Conservation (phyloP, 2,329 filamentous ascomycete genomes). For the Paraconiothyrium brasiliense region DNA sequence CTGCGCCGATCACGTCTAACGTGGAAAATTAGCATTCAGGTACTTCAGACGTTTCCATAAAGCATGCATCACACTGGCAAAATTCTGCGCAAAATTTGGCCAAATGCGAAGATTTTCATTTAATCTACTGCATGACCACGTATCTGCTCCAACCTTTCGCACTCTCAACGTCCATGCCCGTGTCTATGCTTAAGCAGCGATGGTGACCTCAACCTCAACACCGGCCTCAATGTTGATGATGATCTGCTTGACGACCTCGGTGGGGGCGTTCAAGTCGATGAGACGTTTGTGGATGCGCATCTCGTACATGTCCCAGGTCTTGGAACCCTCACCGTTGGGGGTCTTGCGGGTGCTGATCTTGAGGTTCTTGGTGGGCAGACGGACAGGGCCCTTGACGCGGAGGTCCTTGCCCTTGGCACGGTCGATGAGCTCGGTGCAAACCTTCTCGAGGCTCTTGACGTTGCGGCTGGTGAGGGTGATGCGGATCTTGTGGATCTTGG, state of each 20-base stretch:
- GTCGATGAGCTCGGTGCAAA: slow-evolving; percentile 97
- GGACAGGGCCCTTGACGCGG: slow-evolving; percentile 97
- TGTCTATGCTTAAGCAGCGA: slow-evolving; percentile 72
- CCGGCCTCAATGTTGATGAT: slow-evolving; percentile 96
- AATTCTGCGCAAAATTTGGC: slow-evolving; percentile 20
- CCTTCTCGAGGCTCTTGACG: slow-evolving; percentile 68
- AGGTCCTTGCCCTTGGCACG: slow-evolving; percentile 98
- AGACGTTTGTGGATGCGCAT: slow-evolving; percentile 99
- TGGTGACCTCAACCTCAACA: slow-evolving; percentile 93
- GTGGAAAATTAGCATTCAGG: background rate
- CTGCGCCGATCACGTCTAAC: background rate
- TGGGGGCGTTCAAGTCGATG: slow-evolving; percentile 97
- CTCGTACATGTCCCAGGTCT: slow-evolving; percentile 99
- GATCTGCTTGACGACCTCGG: slow-evolving; percentile 96
- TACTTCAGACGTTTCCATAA: background rate
- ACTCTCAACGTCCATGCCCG: slow-evolving; percentile 22
- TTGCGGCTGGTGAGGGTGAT: slow-evolving; percentile 97
- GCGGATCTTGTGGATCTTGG: slow-evolving; percentile 98
- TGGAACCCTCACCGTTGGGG: slow-evolving; percentile 98
- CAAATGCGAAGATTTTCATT: slow-evolving; percentile 34
- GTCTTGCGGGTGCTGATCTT: slow-evolving; percentile 99
- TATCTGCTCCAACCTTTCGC: slow-evolving; percentile 28
- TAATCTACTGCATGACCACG: slow-evolving; percentile 39
- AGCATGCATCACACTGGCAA: background rate
- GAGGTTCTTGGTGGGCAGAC: slow-evolving; percentile 95